Evolutionary conservation across 2,329 filamentous ascomycete genomes (phyloP).

Genomic region (Pseudocercospora eumusae): DNA sequence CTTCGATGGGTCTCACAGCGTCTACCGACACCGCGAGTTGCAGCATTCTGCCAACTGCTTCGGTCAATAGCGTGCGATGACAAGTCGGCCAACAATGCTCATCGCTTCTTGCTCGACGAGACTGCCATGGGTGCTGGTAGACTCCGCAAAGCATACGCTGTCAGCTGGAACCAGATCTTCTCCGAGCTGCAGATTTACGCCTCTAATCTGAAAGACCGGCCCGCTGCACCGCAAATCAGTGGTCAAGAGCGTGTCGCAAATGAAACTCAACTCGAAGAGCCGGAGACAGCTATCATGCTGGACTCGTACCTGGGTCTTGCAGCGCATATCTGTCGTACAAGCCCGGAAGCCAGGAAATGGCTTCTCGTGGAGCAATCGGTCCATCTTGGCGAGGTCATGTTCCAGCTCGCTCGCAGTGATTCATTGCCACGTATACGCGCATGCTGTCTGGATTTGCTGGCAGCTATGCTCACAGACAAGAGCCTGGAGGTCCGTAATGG

Average conservation of each 20-base stretch:
- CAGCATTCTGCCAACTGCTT: slow-evolving; percentile 95
- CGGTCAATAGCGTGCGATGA: slow-evolving; percentile 82
- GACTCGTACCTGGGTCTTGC: slow-evolving; percentile 90
- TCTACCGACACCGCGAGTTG: slow-evolving; percentile 92
- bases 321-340: slow-evolving; percentile 76
- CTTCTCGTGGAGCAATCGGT: slow-evolving; percentile 67
- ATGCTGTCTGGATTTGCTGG: slow-evolving; percentile 77
- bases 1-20: slow-evolving; percentile 95
- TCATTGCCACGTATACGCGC: slow-evolving; percentile 78
- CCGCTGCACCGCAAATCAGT: slow-evolving; percentile 59
- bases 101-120: slow-evolving; percentile 88
- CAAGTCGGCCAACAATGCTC: slow-evolving; percentile 78
- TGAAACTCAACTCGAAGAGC: slow-evolving; percentile 65
- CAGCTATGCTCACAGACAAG: slow-evolving; percentile 75
- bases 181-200: slow-evolving; percentile 85
- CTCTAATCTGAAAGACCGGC: slow-evolving; percentile 72
- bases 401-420: slow-evolving; percentile 74
- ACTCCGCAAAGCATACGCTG: slow-evolving; percentile 76
- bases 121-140: slow-evolving; percentile 61
- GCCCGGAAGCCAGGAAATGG: slow-evolving; percentile 69
- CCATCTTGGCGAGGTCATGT: slow-evolving; percentile 71
- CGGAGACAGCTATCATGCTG: slow-evolving; percentile 94
- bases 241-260: slow-evolving; percentile 37
- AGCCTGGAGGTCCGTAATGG: slow-evolving; percentile 64
- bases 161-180: slow-evolving; percentile 93